Evolutionary conservation across 257 asterid genomes (phyloP), one percentile per base, ranked within the genome.

Genomic region (Petunia axillaris): DNA sequence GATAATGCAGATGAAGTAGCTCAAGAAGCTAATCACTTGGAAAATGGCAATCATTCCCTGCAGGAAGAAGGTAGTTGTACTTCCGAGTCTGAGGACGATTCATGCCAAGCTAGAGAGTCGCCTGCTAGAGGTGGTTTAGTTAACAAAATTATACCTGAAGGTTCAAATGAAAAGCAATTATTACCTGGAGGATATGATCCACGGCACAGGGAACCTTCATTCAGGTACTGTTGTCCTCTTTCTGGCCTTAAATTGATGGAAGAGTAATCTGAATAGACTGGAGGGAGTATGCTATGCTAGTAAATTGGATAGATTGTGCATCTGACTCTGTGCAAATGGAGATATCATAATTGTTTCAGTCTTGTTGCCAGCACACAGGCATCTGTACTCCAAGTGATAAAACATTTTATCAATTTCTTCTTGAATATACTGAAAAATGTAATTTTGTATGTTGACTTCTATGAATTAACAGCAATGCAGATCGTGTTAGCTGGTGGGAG

Each of bases 401-500:
- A 54, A 25, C 48, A 25, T 71, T 71, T 71, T 50, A 35, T 35
- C 13, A 35, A 2, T 71, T 71, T 71, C 78, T 50, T 9, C 55
- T 52, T 0, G 78, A 73, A 46, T 73, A 73, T 1, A 50, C 35
- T 41, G 36, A 46, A 13, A 50, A 48, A 73, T 46, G 16, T 50
- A 50, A 52, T 36, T 73, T 55, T 50, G 11, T 73, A 35, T 8
- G 52, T 11, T 3, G 78, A 4, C 78, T 71, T 67, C 35, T 76
- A 35, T 68, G 60, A 82, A 58, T 68, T 67, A 68, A 87, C 94
- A 93, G 99, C 88, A 95, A 95, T 82, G 99, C 97, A 15, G 96
- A 95, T 73, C 84, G 85, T 82, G 93, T 89, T 53, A 94, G 97
- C 83, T 95, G 98, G 97, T 94, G 99, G 96, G 99, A 95, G 91